These are phyloP conservation scores for Echium plantagineum DNA, from an alignment of 257 asterid species.

Conservation along the genomic window DNA sequence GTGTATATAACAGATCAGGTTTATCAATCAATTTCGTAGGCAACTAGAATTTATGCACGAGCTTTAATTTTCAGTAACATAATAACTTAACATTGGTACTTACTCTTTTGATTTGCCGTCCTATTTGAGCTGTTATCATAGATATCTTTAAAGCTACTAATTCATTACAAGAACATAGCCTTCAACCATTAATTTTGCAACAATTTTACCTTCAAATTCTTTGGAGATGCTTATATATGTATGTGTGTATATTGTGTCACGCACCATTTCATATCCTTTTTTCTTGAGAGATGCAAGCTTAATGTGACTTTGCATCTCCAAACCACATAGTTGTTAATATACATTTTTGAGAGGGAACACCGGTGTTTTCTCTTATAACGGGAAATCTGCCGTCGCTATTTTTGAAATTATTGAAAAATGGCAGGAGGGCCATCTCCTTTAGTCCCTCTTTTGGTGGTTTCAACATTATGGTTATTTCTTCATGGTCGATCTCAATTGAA, in stretches of 20 bases:
- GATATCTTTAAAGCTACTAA: conserved; percentile 1
- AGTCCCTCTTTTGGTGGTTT: conserved; percentile 41
- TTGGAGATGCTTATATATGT: not conserved
- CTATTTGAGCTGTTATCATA: not conserved
- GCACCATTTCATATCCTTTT: not conserved
- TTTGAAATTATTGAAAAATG: conserved; percentile 13
- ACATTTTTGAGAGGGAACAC: too few species aligned
- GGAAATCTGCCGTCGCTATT: too few species aligned
- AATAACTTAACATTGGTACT: not conserved
- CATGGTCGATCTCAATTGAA: conserved; percentile 29
- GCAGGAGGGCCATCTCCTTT: conserved; percentile 56
- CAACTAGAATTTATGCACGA: not conserved
- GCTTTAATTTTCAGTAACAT: not conserved
- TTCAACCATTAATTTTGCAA: not conserved
- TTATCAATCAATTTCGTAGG: not conserved
- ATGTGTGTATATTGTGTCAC: not conserved
- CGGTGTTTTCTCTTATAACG: too few species aligned
- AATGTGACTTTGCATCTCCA: conserved; percentile 12
- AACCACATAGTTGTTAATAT: too few species aligned
- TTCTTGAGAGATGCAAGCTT: conserved; percentile 11
- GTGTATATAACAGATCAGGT: too few species aligned
- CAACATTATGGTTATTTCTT: conserved; percentile 47
- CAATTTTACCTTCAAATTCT: not conserved
- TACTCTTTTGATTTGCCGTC: not conserved
- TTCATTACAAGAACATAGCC: not conserved